Evolutionary conservation across 345 rosid genomes (phyloP).

Genomic region (Diplotaxis tenuifolia): DNA sequence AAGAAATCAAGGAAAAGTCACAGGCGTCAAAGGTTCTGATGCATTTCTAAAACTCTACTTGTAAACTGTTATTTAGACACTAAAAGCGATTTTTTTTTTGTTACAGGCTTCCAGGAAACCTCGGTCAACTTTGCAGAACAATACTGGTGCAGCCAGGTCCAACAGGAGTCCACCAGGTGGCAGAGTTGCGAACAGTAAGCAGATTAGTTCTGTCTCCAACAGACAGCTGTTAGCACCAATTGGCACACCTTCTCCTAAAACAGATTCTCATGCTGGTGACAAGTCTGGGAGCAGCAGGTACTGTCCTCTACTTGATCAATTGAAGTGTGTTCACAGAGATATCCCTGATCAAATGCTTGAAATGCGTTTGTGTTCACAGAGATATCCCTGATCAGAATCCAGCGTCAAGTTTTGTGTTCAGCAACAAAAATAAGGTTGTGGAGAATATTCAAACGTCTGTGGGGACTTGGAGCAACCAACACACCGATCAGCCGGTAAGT

Average conservation of each 20-base stretch:
- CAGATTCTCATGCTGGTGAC: constrained; percentile 52
- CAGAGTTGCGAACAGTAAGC: constrained; percentile 40
- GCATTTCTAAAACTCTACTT: constrained; percentile 21
- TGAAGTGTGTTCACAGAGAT: constrained; percentile 9
- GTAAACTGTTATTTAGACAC: constrained; percentile 22
- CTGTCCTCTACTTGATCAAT: constrained; percentile 10
- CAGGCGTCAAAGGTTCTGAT: constrained; percentile 68
- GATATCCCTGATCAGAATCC: constrained; percentile 42
- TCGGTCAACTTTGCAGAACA: constrained; percentile 47
- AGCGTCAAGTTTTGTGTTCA: constrained; percentile 50
- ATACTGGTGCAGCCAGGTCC: constrained; percentile 39
- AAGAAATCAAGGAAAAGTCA: constrained; percentile 88
- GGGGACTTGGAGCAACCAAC: constrained; percentile 72
- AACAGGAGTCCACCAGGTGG: constrained; percentile 43
- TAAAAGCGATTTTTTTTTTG: constrained; percentile 43
- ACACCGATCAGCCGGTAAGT: constrained; percentile 70
- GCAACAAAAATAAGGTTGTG: constrained; percentile 54
- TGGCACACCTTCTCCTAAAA: constrained; percentile 66
- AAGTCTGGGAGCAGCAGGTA: constrained; percentile 61
- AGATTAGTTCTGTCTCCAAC: constrained; percentile 39
- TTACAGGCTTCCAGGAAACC: constrained; percentile 65
- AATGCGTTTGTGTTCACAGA: constrained; percentile 19
- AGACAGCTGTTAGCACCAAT: constrained; percentile 76
- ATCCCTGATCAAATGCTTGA: not conserved
- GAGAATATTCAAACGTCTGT: constrained; percentile 63